Percentiles rank a stretch among this genome's conserved stretches.
Evolutionary conservation across 83 land plant genomes (phyloP).

Genomic region (Isoetes engelmannii): DNA sequence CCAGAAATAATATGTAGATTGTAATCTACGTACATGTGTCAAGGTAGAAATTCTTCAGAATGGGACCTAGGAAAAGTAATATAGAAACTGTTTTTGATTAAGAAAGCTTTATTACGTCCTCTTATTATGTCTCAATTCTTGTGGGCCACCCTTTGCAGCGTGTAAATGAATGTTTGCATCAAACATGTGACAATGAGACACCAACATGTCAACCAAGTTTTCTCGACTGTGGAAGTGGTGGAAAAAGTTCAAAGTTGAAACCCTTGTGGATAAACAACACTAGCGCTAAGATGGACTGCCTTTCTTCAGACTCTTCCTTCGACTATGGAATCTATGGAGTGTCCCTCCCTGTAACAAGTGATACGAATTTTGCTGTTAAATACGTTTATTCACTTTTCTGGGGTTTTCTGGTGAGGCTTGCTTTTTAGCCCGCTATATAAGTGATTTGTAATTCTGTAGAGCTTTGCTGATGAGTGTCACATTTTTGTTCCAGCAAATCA

Average conservation of each 20-base stretch:
- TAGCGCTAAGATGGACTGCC: conserved; percentile 28
- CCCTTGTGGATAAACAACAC: conserved; percentile 29
- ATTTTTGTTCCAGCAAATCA: not conserved
- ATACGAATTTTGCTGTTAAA: conserved; percentile 29
- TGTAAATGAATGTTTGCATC: conserved; percentile 25
- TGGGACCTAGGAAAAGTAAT: not conserved
- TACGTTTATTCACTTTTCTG: conserved; percentile 80
- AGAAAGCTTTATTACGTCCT: not conserved
- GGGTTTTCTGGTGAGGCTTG: conserved; percentile 74
- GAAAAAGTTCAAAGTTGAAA: not conserved
- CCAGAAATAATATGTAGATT: too few species aligned
- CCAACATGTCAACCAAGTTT: conserved; percentile 20
- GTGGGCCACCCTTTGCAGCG: conserved; percentile 17
- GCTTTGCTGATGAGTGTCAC: not conserved
- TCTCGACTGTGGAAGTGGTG: conserved; percentile 73
- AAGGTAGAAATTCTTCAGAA: not conserved
- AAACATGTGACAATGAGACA: conserved; percentile 31
- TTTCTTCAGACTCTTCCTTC: conserved; percentile 22
- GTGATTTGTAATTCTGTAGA: not conserved
- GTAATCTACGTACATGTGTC: not conserved
- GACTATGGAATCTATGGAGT: conserved; percentile 60
- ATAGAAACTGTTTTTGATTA: not conserved
- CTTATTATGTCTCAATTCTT: not conserved
- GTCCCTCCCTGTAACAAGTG: conserved; percentile 37
- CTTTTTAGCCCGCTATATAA: not conserved